phyloP scores from a whole-genome alignment of 2,329 filamentous ascomycete genomes.

The Chrysosporium keratinophilum region DNA sequence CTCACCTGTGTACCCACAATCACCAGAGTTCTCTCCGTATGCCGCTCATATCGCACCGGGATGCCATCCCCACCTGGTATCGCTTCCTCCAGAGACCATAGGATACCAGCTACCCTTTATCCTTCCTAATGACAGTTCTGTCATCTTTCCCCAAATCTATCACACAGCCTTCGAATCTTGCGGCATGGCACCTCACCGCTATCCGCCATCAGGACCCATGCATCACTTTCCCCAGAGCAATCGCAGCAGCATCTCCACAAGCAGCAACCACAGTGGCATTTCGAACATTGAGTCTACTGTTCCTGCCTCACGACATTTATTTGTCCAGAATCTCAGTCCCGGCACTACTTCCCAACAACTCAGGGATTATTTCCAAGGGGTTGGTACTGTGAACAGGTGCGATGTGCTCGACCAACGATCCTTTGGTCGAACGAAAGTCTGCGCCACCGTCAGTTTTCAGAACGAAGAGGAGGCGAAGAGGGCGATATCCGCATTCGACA shows the following conservation, averaged over 20 bases:
- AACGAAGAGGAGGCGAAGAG: slow-evolving; percentile 29
- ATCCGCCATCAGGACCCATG: slow-evolving; percentile 20
- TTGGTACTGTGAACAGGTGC: slow-evolving; percentile 27
- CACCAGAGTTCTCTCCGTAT: slow-evolving; percentile 15
- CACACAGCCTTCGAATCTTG: slow-evolving; percentile 23
- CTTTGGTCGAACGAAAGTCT: slow-evolving; percentile 18
- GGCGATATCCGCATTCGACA: slow-evolving; percentile 28
- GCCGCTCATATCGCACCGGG: slow-evolving; percentile 6
- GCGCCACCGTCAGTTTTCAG: slow-evolving; percentile 26
- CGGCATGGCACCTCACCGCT: slow-evolving; percentile 22
- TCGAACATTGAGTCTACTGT: slow-evolving; percentile 1
- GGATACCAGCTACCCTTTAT: slow-evolving; percentile 16
- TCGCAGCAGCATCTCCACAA: slow-evolving; percentile 12
- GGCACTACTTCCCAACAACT: slow-evolving; percentile 25
- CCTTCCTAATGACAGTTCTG: slow-evolving; percentile 13
- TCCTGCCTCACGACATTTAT: slow-evolving; percentile 16
- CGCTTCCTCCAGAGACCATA: slow-evolving; percentile 13
- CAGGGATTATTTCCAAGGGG: slow-evolving; percentile 22
- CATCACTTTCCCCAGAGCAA: slow-evolving; percentile 16
- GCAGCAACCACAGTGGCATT: slow-evolving; percentile 10
- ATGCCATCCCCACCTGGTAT: slow-evolving; percentile 11
- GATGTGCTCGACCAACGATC: slow-evolving; percentile 22
- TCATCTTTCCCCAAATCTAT: slow-evolving; percentile 23
- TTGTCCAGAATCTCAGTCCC: slow-evolving; percentile 23
- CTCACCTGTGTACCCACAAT: slow-evolving; percentile 14